These are phyloP conservation scores for Sordariomycetes sp. DNA, from an alignment of 2,329 filamentous ascomycete genomes.

Conservation along the genomic window DNA sequence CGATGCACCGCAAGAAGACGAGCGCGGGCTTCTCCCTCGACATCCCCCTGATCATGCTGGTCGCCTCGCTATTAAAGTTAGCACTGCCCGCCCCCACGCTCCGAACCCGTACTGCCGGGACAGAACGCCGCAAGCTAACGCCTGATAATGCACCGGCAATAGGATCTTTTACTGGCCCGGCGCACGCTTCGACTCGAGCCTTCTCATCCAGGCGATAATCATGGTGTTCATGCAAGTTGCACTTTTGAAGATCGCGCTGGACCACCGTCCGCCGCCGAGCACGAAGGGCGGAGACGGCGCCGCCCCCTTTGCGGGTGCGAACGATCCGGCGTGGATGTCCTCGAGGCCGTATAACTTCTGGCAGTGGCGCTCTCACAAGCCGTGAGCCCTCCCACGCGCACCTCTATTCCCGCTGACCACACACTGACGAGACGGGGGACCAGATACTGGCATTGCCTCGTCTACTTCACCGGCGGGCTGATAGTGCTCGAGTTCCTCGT, in stretches of 20 bases:
- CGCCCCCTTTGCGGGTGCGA: conserved; percentile 44
- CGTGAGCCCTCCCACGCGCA: conserved; percentile 30
- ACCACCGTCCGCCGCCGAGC: conserved; percentile 50
- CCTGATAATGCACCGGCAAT: neutral
- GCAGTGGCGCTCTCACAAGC: conserved; percentile 66
- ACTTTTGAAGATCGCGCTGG: conserved; percentile 57
- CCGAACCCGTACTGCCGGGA: neutral
- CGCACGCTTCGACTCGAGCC: conserved; percentile 50
- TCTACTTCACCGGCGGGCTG: conserved; percentile 54
- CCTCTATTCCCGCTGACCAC: neutral
- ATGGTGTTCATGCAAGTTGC: conserved; percentile 55
- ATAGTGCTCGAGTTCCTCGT: conserved; percentile 58
- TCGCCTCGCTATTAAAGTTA: conserved; percentile 55
- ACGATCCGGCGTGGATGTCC: conserved; percentile 12
- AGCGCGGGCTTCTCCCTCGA: conserved; percentile 61
- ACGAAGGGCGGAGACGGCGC: conserved; percentile 50
- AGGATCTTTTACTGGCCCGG: conserved; percentile 64
- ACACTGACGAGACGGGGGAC: neutral
- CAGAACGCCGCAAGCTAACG: neutral
- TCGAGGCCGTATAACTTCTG: conserved; percentile 67
- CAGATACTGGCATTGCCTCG: conserved; percentile 69
- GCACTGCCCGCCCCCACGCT: conserved; percentile 6
- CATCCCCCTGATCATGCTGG: conserved; percentile 62
- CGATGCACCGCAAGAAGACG: conserved; percentile 53
- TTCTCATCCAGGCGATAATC: conserved; percentile 54